phyloP scores from a whole-genome alignment of 345 rosid genomes.

The Brassica napus region DNA sequence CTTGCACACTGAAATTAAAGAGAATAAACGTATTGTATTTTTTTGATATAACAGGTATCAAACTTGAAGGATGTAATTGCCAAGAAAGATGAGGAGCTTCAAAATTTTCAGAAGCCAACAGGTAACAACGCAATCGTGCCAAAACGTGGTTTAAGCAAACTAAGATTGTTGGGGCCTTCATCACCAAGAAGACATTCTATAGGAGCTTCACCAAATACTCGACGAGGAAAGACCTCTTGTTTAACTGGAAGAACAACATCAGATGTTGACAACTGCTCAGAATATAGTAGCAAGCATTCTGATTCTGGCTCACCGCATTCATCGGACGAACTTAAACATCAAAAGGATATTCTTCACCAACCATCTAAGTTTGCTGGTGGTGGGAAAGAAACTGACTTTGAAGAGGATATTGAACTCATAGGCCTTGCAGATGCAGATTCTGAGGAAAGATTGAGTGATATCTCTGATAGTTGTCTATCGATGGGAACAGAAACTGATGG shows the following conservation, averaged over 20 bases:
- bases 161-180: slow-evolving; percentile 53
- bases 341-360: slow-evolving; percentile 36
- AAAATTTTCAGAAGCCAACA: slow-evolving; percentile 55
- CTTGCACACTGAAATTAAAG: background rate
- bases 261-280: slow-evolving; percentile 66
- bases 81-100: slow-evolving; percentile 85
- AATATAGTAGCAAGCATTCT: slow-evolving; percentile 65
- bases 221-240: slow-evolving; percentile 46
- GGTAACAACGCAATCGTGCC: slow-evolving; percentile 47
- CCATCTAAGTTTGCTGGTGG: slow-evolving; percentile 46
- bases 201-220: slow-evolving; percentile 49
- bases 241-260: slow-evolving; percentile 50
- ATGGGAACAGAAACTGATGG: slow-evolving; percentile 95
- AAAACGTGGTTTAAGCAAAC: slow-evolving; percentile 49
- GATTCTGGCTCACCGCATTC: slow-evolving; percentile 70
- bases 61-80: slow-evolving; percentile 64
- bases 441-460: slow-evolving; percentile 89
- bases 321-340: slow-evolving; percentile 48
- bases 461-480: slow-evolving; percentile 86
- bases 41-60: slow-evolving; percentile 58
- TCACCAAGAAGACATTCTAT: slow-evolving; percentile 70
- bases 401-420: slow-evolving; percentile 70
- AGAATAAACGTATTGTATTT: background rate
- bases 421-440: slow-evolving; percentile 73
- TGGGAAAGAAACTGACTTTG: slow-evolving; percentile 40